These are phyloP conservation scores for Verticillium longisporum DNA, from an alignment of 2,329 filamentous ascomycete species.

Conservation along the genomic window DNA sequence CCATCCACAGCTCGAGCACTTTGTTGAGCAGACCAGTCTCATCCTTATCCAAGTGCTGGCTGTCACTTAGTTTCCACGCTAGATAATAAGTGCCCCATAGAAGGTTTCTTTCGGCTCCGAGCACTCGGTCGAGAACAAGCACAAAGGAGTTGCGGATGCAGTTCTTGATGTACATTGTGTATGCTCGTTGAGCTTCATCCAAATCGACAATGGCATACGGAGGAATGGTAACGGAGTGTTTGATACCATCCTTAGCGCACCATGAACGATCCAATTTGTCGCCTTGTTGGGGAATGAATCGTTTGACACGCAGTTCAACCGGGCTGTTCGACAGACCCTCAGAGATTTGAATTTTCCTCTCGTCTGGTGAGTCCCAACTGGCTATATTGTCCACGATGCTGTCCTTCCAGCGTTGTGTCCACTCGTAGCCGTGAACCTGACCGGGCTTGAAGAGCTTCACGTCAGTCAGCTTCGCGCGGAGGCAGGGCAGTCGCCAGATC, in stretches of 20 bases:
- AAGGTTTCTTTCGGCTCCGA: constrained; percentile 30
- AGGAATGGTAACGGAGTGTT: constrained; percentile 43
- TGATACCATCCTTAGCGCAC: constrained; percentile 31
- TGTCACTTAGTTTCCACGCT: constrained; percentile 31
- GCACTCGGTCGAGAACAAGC: constrained; percentile 26
- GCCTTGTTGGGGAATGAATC: constrained; percentile 47
- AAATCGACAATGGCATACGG: constrained; percentile 51
- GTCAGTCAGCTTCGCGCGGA: constrained; percentile 55
- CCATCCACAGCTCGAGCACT: constrained; percentile 52
- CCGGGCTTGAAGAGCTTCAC: constrained; percentile 51
- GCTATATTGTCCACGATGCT: constrained; percentile 48
- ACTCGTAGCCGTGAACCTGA: constrained; percentile 51
- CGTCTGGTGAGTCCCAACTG: constrained; percentile 47
- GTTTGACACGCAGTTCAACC: constrained; percentile 43
- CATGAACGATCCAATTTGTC: constrained; percentile 50
- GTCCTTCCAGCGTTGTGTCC: constrained; percentile 52
- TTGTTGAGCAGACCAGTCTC: constrained; percentile 39
- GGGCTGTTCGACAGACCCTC: constrained; percentile 44
- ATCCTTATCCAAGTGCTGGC: constrained; percentile 22
- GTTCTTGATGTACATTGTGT: constrained; percentile 41
- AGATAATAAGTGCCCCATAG: constrained; percentile 42
- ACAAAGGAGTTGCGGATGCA: constrained; percentile 41
- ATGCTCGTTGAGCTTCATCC: constrained; percentile 40
- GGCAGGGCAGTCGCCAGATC: constrained; percentile 47
- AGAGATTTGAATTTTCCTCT: constrained; percentile 41